Evolutionary conservation across 2,329 filamentous ascomycete species (phyloP), one percentile per base, ranked within the genome.

Genomic region (Aspergillus costaricaensis): DNA sequence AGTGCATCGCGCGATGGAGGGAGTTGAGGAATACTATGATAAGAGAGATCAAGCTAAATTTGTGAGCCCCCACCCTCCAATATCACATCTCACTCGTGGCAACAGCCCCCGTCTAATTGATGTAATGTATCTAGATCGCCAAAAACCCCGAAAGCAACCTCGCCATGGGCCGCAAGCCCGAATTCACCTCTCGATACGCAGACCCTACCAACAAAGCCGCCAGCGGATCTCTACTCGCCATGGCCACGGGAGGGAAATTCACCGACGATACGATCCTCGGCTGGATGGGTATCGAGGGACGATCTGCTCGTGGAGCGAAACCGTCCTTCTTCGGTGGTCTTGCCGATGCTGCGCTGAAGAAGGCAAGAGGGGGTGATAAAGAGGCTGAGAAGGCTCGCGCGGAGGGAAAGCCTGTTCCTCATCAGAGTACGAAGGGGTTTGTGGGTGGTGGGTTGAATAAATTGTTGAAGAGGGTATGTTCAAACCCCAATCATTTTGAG

Each of bases 151-250:
- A 72, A 43, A 78, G 75, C 15, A 64, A 69, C 2, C 67, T 83
- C 1, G 68, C 74, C 14, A 30, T 70, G 67, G 71, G 61, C 67
- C 62, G 62, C 63, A 68, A 70, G 61, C 67, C 67, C 43, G 68
- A 73, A 21, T 84, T 84, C 63, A 71, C 73, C 0, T 83, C 80
- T 4, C 75, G 81, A 21, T 83, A 80, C 64, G 77, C 79, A 7
- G 82, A 86, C 62, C 83, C 83, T 0, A 82, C 78, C 61, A 79
- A 85, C 62, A 76, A 82, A 0, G 81, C 79, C 32, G 82, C 79
- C 63, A 82, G 76, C 27, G 83, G 83, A 2, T 78, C 77, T 6
- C 68, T 83, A 8, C 65, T 83, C 3, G 74, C 78, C 0, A 67
- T 85, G 2, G 62, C 83, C 2, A 82, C 78, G 0, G 83, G 82